Base-by-base conservation (phyloP, 176 grass and related monocot species). In the Avena sativa region DNA sequence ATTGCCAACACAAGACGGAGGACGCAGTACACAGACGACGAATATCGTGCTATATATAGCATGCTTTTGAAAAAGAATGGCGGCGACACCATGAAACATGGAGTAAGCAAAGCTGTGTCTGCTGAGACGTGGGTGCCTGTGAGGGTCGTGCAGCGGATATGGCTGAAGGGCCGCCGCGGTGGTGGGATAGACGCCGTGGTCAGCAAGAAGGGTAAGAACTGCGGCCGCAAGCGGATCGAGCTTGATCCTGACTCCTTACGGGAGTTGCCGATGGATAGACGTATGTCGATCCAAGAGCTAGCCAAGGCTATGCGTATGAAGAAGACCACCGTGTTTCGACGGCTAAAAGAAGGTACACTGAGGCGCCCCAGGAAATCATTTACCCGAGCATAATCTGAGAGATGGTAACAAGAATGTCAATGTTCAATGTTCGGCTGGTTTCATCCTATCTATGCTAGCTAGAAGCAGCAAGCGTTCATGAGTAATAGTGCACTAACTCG, bases 271-370 rank as follows among this genome's bases (percentile, higher is more conserved):
- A 8, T 50, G 46, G 46, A 74, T 74, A 14, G 46, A 3, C 46
- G 46, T 2, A 50, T 74, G 71, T 15, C 71, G 6, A 74, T 74
- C 26, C 21, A 25, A 50, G 71, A 74, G 71, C 71, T 74, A 74
- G 71, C 71, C n/a, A 5, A 26, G 11, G 71, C 71, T 16, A 13
- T 74, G 71, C 20, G 6, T 3, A 74, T 26, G 71, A 74, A 49
- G 5, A 74, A 50, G 71, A 50, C n/a, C n/a, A 74, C 71, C 2
- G 44, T 74, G 1, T 74, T 74, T 12, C n/a, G 12, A 47, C 44
- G 71, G 12, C 71, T 74, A n/a, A 74, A 74, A 15, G 71, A 74
- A 74, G 71, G 71, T 26, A 74, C 13, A 0, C 71, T 74, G 71
- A 74, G 71, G 71, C 71, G 44, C n/a, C 71, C 21, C 71, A 4